Conservation (phyloP, 148 eudicot genomes). For the Fallopia convolvulus region DNA sequence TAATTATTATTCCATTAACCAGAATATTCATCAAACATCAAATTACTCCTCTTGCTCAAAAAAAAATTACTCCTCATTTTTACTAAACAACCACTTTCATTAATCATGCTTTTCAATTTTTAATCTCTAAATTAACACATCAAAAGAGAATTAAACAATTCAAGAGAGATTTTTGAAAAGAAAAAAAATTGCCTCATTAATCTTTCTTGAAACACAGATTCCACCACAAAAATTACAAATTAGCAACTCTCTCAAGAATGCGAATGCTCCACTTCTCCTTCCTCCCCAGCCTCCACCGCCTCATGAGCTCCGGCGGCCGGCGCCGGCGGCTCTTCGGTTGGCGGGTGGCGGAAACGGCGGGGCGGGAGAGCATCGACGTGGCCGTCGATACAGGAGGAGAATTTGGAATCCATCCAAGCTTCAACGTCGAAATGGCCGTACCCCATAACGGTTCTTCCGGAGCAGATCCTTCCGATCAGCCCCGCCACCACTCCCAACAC, state of each 20-base stretch:
- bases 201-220: not conserved
- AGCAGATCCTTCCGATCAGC: slow-evolving; percentile 37
- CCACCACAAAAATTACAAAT: not conserved
- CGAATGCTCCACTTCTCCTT: not conserved
- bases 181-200: not conserved
- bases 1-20: too few species aligned
- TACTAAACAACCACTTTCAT: not conserved
- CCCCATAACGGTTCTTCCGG: slow-evolving; percentile 37
- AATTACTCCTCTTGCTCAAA: too few species aligned
- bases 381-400: slow-evolving; percentile 49
- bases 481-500: slow-evolving; percentile 36
- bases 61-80: too few species aligned
- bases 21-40: too few species aligned
- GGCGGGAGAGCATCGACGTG: slow-evolving; percentile 21
- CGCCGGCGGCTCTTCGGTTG: not conserved
- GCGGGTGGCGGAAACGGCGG: not conserved
- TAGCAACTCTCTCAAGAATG: not conserved
- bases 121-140: too few species aligned
- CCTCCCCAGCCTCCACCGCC: not conserved
- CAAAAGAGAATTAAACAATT: too few species aligned
- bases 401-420: slow-evolving; percentile 43
- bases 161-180: too few species aligned
- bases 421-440: slow-evolving; percentile 43
- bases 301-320: not conserved
- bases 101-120: too few species aligned